Evolutionary conservation across 768 basidiomycete genomes (phyloP), one percentile per base, ranked within the genome.

Genomic region (Suillus cothurnatus): DNA sequence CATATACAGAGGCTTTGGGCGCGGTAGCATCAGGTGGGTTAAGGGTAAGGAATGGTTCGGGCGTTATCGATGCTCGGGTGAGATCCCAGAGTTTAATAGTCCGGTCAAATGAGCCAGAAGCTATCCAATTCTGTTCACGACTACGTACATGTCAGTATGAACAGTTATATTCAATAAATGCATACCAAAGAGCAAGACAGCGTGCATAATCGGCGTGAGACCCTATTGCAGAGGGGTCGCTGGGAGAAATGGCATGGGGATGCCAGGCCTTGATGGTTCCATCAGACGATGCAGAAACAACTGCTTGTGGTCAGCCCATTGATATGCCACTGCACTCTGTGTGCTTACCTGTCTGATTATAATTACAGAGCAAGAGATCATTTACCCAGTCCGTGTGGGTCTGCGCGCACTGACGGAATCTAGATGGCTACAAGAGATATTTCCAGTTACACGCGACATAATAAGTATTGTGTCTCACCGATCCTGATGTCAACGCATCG

Each of bases 341-440:
- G 45, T 21, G 60, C 87, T 52, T 58, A 90, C 93, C 81, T 4
- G 92, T 97, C 74, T 96, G 95, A 69, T 97, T 95, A 66, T 88
- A 84, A 73, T 98, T 96, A 79, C 93, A 95, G 21, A 99, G 83
- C 3, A 95, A 73, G 56, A 99, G 86, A 71, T 99, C 97, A 73
- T 97, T 99, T 41, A 99, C 87, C 97, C 97, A 99, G 77, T 98
- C 96, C 1, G 89, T 89, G 74, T 98, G 95, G 6, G 87, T 85
- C 73, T 98, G 95, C 11, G 90, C 88, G 64, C 89, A 91, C 75
- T 98, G 96, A 36, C 97, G 85, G 74, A 97, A 98, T 55, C 65
- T 34, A 50, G 50, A 59, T 39, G 36, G 49, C 38, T 61, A 61
- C 9, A 43, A 34, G 21, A 39, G 62, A 47, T 61, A 28, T 11